These are phyloP conservation scores for Microstegium vimineum DNA, from an alignment of 176 grass and related monocot genomes.

Conservation along the genomic window DNA sequence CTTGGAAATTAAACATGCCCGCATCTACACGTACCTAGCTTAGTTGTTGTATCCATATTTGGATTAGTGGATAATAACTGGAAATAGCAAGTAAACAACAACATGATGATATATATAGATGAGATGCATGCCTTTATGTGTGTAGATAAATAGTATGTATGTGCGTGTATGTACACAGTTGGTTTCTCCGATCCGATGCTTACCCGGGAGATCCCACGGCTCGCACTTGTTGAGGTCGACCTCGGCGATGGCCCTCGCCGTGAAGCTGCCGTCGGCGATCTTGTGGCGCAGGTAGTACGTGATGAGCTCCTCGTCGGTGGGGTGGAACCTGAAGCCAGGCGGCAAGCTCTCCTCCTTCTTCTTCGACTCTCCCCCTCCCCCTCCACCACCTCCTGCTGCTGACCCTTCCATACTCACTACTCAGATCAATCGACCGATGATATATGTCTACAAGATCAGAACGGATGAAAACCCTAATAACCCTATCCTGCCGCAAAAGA, in stretches of 20 bases:
- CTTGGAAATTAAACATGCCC: background rate
- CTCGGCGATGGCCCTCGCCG: constrained; percentile 81
- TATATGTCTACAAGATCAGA: constrained; percentile 8
- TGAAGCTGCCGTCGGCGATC: constrained; percentile 67
- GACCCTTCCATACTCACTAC: constrained; percentile 24
- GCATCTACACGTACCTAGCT: background rate
- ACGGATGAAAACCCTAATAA: constrained; percentile 29
- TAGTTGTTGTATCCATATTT: background rate
- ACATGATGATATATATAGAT: too few species aligned
- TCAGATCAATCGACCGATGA: background rate
- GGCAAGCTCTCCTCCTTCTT: constrained; percentile 70
- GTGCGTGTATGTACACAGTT: background rate
- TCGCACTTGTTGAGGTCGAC: constrained; percentile 98
- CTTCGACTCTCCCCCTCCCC: constrained; percentile 21
- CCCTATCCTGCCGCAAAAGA: background rate
- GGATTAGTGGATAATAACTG: background rate
- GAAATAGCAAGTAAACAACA: background rate
- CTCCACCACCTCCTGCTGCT: constrained; percentile 19
- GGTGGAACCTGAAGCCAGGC: constrained; percentile 94
- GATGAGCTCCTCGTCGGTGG: constrained; percentile 95
- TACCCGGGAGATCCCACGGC: constrained; percentile 98
- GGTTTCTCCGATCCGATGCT: background rate
- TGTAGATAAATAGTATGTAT: background rate
- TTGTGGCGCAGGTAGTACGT: constrained; percentile 87
- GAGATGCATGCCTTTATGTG: too few species aligned